These are phyloP conservation scores for Nakataea oryzae DNA, from an alignment of 2,329 filamentous ascomycete genomes.

Conservation along the genomic window DNA sequence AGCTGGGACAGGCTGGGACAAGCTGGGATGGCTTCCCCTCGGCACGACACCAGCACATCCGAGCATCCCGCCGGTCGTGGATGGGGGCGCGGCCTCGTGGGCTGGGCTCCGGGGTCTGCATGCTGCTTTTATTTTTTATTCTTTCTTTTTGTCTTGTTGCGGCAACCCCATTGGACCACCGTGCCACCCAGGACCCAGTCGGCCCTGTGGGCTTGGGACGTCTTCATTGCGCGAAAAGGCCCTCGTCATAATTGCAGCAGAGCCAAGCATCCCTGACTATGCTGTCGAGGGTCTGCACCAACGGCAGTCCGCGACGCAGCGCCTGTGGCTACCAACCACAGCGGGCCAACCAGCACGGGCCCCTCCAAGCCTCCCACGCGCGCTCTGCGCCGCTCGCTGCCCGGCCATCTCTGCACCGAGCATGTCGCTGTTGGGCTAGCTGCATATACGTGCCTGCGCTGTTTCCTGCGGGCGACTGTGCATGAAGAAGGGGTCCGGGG, in stretches of 20 bases:
- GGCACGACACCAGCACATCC: neutral
- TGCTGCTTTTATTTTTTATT: neutral
- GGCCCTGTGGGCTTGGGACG: no score
- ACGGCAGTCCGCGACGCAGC: neutral
- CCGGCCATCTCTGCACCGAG: neutral
- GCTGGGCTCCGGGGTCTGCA: no score
- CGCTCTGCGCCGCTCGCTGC: neutral
- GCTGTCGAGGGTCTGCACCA: neutral
- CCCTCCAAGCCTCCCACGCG: no score
- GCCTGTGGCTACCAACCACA: neutral
- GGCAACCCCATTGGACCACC: neutral
- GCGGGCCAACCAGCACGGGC: neutral
- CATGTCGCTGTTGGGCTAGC: no score
- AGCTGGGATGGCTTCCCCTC: neutral
- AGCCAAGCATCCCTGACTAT: no score
- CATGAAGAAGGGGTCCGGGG: neutral
- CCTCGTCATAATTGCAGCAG: neutral
- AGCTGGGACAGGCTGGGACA: no score
- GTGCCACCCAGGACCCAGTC: neutral
- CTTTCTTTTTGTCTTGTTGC: no score
- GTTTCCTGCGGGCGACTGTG: neutral
- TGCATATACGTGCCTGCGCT: neutral
- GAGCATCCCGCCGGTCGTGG: neutral
- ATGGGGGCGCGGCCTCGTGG: neutral
- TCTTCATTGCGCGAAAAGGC: neutral